phyloP scores from a whole-genome alignment of 495 filamentous ascomycete genomes.

The Lasiosphaeria hispida region DNA sequence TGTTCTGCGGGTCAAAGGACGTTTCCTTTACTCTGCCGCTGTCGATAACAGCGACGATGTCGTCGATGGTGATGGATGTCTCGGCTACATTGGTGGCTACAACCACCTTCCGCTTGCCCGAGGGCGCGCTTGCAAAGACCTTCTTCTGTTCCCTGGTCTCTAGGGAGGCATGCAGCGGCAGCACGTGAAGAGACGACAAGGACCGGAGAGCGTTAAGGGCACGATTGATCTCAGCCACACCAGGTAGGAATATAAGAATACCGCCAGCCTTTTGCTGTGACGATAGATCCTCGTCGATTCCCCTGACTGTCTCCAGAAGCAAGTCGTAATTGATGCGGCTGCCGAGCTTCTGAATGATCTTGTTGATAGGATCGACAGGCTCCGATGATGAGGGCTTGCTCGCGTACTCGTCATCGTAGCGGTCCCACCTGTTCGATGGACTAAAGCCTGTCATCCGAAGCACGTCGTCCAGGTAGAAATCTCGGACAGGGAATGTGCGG shows the following conservation, averaged over 20 bases:
- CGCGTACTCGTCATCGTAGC: slow-evolving; percentile 31
- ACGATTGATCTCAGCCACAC: slow-evolving; percentile 78
- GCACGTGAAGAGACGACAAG: slow-evolving; percentile 69
- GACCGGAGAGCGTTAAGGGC: slow-evolving; percentile 67
- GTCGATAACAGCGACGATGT: slow-evolving; percentile 95
- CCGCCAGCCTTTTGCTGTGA: slow-evolving; percentile 65
- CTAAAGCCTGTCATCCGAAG: slow-evolving; percentile 75
- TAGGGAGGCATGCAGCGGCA: slow-evolving; percentile 91
- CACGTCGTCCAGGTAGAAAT: slow-evolving; percentile 89
- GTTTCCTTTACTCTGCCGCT: slow-evolving; percentile 95
- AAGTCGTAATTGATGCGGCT: slow-evolving; percentile 92
- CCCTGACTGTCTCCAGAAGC: slow-evolving; percentile 70
- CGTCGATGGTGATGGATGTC: slow-evolving; percentile 96
- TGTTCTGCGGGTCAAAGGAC: slow-evolving; percentile 85
- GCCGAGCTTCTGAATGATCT: slow-evolving; percentile 69
- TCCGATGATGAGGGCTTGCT: slow-evolving; percentile 33
- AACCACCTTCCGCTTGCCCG: slow-evolving; percentile 84
- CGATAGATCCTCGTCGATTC: slow-evolving; percentile 72
- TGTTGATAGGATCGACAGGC: slow-evolving; percentile 52
- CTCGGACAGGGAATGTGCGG: slow-evolving; percentile 83
- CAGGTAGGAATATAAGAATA: slow-evolving; percentile 92
- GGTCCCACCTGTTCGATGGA: slow-evolving; percentile 34
- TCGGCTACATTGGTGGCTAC: slow-evolving; percentile 96
- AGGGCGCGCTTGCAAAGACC: slow-evolving; percentile 76
- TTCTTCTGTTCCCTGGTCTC: slow-evolving; percentile 79